Evolutionary conservation across 2,329 filamentous ascomycete genomes (phyloP), one percentile per base, ranked within the genome.

Genomic region (Stachybotrys elegans): DNA sequence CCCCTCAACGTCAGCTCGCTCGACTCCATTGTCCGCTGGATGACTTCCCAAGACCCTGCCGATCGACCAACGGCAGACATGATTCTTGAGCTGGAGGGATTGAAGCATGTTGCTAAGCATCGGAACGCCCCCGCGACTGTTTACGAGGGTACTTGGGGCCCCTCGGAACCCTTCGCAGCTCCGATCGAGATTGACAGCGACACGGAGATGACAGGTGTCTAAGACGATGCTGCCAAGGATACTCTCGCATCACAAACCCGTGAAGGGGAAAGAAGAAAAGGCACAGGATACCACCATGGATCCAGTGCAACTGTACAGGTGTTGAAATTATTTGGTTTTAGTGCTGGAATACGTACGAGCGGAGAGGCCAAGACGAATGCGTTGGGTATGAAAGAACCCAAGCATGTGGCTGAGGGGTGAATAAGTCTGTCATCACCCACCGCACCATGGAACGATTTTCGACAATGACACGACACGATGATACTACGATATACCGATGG

Each of bases 141-240:
- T 43, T 98, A 87, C 56, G 93, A 98, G 68, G 93, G 93, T 50
- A 93, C 88, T 61, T 98, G 91, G 86, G 93, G 93, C 4, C 92
- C 92, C 23, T 83, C 71, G n/a, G 73, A 78, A 42, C 64, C 73
- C 40, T 59, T 70, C 23, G 54, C 64, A 5, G 62, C 66, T 17
- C 63, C 64, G 6, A 61, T 65, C 29, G 56, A 59, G 5, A 50
- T 50, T n/a, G 65, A 69, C 41, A 58, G 56, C 36, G 78, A 81
- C 50, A 78, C 75, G 5, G 77, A 79, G 57, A 82, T 82, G 78
- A 79, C 68, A 14, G 78, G 79, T 52, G 75, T 76, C 43, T 81
- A 67, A 65, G 48, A 45, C 39, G n/a, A 40, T 34, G 9, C 21
- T 19, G 39, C 17, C 13, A 12, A 37, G 9, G 14, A 16, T 8